Conservation (phyloP, 768 basidiomycete species). For the Thelephora ganbajun region DNA sequence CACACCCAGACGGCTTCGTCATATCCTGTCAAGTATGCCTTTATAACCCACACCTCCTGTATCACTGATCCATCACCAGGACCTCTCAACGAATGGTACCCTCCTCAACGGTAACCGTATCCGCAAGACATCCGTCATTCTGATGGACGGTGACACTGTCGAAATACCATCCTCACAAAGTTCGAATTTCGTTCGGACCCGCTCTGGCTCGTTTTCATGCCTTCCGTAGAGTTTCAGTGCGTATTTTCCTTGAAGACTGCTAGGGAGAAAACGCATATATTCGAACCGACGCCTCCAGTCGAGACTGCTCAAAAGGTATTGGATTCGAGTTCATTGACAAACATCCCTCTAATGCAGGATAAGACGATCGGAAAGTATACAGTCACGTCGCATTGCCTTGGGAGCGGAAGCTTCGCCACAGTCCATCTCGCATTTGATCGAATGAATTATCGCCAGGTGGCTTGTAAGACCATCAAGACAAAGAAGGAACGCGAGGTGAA, state of each 20-base stretch:
- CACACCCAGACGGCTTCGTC: constrained; percentile 57
- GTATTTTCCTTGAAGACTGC: constrained; percentile 40
- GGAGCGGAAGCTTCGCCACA: constrained; percentile 70
- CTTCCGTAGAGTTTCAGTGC: constrained; percentile 47
- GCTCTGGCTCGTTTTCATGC: neutral
- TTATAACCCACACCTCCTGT: neutral
- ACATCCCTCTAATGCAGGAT: neutral
- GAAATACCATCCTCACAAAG: constrained; percentile 56
- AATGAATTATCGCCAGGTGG: constrained; percentile 52
- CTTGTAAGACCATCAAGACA: constrained; percentile 68
- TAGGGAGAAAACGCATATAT: constrained; percentile 37
- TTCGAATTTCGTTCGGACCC: constrained; percentile 14
- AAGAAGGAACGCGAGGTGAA: constrained; percentile 43
- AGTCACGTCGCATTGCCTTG: constrained; percentile 70
- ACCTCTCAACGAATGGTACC: constrained; percentile 66
- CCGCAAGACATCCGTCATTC: constrained; percentile 49
- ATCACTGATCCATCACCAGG: constrained; percentile 25
- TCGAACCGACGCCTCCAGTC: constrained; percentile 48
- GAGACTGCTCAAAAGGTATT: constrained; percentile 39
- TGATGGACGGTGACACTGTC: constrained; percentile 66
- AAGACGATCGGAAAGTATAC: constrained; percentile 48
- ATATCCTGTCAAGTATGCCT: constrained; percentile 60
- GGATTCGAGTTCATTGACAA: neutral
- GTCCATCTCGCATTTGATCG: constrained; percentile 69
- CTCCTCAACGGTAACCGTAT: constrained; percentile 57